These are phyloP conservation scores for Saccharomyces uvarum DNA, from an alignment of 1,139 yeast species.

Conservation along the genomic window DNA sequence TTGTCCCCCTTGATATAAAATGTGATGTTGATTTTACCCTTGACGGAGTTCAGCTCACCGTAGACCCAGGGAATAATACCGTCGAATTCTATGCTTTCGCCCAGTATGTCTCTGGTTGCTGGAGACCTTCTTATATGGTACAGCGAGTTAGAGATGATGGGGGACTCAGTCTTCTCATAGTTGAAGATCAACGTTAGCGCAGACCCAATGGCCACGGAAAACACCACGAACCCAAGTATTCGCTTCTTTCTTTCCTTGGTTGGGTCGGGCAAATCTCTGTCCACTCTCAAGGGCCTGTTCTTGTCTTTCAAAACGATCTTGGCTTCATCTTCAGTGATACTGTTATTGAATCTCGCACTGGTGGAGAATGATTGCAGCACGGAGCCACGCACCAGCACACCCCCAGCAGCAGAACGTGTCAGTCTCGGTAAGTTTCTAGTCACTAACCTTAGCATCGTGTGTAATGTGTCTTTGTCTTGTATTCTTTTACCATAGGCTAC, in stretches of 20 bases:
- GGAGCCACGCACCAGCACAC: slow-evolving; percentile 1
- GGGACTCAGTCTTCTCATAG: slow-evolving; percentile 85
- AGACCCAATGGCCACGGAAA: slow-evolving; percentile 56
- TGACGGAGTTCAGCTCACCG: slow-evolving; percentile 76
- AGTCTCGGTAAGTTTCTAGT: background rate
- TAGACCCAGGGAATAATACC: slow-evolving; percentile 80
- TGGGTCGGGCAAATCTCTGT: slow-evolving; percentile 71
- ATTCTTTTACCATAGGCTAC: background rate
- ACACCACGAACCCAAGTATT: slow-evolving; percentile 49
- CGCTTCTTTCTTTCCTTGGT: slow-evolving; percentile 41
- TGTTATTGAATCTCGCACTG: slow-evolving; percentile 6
- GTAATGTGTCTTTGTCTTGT: background rate
- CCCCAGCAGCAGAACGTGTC: background rate
- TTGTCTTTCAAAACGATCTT: slow-evolving; percentile 17
- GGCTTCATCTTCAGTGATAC: slow-evolving; percentile 9
- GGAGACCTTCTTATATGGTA: slow-evolving; percentile 75
- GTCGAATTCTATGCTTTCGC: slow-evolving; percentile 65
- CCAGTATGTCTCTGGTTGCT: slow-evolving; percentile 57
- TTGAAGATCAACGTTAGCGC: slow-evolving; percentile 72
- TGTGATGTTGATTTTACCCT: slow-evolving; percentile 67
- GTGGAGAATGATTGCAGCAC: slow-evolving; percentile 3
- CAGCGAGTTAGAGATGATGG: slow-evolving; percentile 79
- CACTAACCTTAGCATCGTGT: background rate
- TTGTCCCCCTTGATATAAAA: slow-evolving; percentile 64
- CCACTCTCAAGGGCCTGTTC: slow-evolving; percentile 47